Conservation (phyloP, 208 protist genomes). For the Kentomonas sorsogonicus region DNA sequence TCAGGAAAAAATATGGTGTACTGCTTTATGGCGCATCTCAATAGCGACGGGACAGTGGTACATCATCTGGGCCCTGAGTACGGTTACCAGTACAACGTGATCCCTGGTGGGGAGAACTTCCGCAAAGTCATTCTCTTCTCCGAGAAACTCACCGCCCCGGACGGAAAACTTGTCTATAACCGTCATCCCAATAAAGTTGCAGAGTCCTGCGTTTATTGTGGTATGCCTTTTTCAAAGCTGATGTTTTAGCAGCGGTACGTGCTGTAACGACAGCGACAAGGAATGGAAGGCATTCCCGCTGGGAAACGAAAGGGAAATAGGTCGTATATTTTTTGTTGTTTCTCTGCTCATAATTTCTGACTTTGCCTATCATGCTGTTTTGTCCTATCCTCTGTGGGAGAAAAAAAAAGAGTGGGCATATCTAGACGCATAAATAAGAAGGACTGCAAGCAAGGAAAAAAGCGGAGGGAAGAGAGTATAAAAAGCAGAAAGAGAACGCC, state of each 20-base stretch:
- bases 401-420: neutral
- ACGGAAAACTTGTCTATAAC: slow-evolving; percentile 35
- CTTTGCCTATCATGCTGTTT: slow-evolving; percentile 4
- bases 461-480: neutral
- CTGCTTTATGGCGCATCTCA: slow-evolving; percentile 66
- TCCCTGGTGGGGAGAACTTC: slow-evolving; percentile 70
- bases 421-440: neutral
- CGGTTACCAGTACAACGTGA: slow-evolving; percentile 85
- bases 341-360: slow-evolving; percentile 11
- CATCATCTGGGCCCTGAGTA: slow-evolving; percentile 71
- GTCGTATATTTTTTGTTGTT: slow-evolving; percentile 15
- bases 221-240: slow-evolving; percentile 37
- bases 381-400: neutral
- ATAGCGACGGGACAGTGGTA: slow-evolving; percentile 40
- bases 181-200: slow-evolving; percentile 52
- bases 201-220: slow-evolving; percentile 72
- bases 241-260: slow-evolving; percentile 25
- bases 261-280: neutral
- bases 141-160: slow-evolving; percentile 41
- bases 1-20: slow-evolving; percentile 68
- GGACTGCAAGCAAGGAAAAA: neutral
- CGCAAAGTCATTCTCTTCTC: slow-evolving; percentile 67
- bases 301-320: slow-evolving; percentile 3
- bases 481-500: slow-evolving; percentile 4
- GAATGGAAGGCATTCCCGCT: neutral